Conservation (phyloP, 108 stramenopile genomes). For the Cyclotella choctawhatcheeana region DNA sequence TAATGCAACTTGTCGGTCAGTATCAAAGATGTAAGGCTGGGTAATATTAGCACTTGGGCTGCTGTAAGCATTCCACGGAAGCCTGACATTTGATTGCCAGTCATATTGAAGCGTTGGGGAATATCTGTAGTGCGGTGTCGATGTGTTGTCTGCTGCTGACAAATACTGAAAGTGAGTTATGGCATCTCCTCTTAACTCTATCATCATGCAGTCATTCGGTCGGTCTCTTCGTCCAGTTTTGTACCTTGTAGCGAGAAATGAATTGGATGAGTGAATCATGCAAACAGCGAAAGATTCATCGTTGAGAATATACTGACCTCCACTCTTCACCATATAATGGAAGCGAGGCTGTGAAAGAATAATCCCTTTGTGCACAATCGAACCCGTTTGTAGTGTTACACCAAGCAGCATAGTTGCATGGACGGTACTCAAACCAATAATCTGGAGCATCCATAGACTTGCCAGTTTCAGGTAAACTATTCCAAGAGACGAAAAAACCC, state of each 20-base stretch:
- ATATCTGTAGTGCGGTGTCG: slow-evolving; percentile 53
- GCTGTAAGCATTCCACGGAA: slow-evolving; percentile 59
- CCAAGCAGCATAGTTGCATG: slow-evolving; percentile 74
- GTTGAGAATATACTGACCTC: slow-evolving; percentile 22
- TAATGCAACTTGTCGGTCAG: slow-evolving; percentile 81
- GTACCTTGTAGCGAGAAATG: not conserved
- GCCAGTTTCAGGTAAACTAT: slow-evolving; percentile 25
- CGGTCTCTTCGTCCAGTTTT: slow-evolving; percentile 52
- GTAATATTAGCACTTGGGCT: slow-evolving; percentile 36
- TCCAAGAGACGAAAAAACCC: slow-evolving; percentile 69
- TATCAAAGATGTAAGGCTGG: slow-evolving; percentile 58
- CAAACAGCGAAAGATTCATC: too few species aligned
- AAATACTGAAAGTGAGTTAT: slow-evolving; percentile 65
- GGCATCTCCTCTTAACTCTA: slow-evolving; percentile 66
- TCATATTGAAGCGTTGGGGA: slow-evolving; percentile 63
- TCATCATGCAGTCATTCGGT: slow-evolving; percentile 61
- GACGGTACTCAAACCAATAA: slow-evolving; percentile 62
- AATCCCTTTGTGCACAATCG: slow-evolving; percentile 68
- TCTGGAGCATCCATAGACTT: not conserved
- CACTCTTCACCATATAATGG: slow-evolving; percentile 43
- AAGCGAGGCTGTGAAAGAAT: not conserved
- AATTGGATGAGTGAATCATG: not conserved
- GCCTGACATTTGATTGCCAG: slow-evolving; percentile 35
- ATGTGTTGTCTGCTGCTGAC: slow-evolving; percentile 46
- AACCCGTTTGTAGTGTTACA: slow-evolving; percentile 82